Evolutionary conservation across 2,329 filamentous ascomycete species (phyloP), one percentile per base, ranked within the genome.

Genomic region (Clarireedia paspali): DNA sequence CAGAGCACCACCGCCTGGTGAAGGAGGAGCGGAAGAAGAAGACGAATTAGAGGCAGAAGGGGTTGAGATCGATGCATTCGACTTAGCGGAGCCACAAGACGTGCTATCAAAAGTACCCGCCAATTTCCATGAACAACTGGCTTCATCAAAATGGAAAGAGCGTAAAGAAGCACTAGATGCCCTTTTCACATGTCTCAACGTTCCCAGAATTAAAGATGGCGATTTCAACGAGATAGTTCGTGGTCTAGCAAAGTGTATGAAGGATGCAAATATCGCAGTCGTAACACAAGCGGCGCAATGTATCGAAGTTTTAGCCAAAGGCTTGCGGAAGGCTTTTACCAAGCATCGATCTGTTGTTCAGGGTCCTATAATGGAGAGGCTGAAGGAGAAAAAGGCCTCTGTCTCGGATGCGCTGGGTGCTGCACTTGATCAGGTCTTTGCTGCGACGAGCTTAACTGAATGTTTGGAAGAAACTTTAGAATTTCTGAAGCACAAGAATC

Each of bases 121-220:
- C 40, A 85, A 91, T 68, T 91, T 96, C 62, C 80, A 83, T 62
- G 94, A 99, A 23, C 84, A 87, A 57, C 75, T 99, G 30, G 86
- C 81, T 0, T 97, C 92, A 9, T 86, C 91, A 0, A 99, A 99
- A 70, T 99, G 94, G 94, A 99, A 99, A 70, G 95, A 99, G 63
- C 81, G 94, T 59, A 99, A 99, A 72, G 94, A 99, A 64, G 89
- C 89, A 0, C 78, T 97, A 3, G 94, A 99, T 59, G 89, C 83
- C 9, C 78, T 96, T 0, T 87, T 85, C 64, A 81, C 81, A 14
- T 79, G 83, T 3, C 72, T 95, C 55, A 95, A 95, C 64, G 86
- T 95, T 42, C 91, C 92, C 14, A 82, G 87, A 59, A 96, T 99
- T 70, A 95, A 96, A 71, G 92, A 97, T 64, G 89, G 84, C 6